Conservation (phyloP, 2,329 filamentous ascomycete species). For the Rugonectria rugulosa region DNA sequence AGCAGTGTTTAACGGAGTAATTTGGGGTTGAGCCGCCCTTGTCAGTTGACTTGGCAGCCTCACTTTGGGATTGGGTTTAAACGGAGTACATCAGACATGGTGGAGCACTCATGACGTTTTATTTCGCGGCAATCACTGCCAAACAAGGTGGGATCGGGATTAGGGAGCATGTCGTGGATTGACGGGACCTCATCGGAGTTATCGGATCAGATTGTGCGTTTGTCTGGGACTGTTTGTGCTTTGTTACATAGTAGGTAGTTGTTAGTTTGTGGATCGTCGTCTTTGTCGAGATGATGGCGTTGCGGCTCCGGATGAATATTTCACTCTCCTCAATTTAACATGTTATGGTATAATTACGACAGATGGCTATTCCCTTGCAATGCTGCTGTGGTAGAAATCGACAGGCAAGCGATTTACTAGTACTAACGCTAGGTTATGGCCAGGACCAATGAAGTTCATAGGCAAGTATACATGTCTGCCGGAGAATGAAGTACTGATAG, state of each 20-base stretch:
- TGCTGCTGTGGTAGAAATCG: too few relatives aligned
- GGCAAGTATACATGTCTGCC: too few relatives aligned
- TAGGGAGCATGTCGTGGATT: slow-evolving; percentile 27
- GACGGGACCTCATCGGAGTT: slow-evolving; percentile 21
- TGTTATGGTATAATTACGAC: too few relatives aligned
- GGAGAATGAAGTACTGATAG: too few relatives aligned
- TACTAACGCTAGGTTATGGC: too few relatives aligned
- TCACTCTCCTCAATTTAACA: slow-evolving; percentile 36
- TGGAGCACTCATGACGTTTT: slow-evolving; percentile 34
- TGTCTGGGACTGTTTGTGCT: slow-evolving; percentile 4
- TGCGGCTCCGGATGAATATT: slow-evolving; percentile 27
- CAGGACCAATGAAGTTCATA: too few relatives aligned
- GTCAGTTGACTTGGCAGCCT: slow-evolving; percentile 37
- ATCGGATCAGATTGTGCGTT: slow-evolving; percentile 20
- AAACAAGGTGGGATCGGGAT: slow-evolving; percentile 26
- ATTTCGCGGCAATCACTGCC: slow-evolving; percentile 25
- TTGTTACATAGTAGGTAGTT: slow-evolving; percentile 2
- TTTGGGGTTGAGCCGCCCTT: slow-evolving; percentile 29
- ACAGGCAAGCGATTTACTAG: too few relatives aligned
- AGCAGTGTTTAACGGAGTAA: slow-evolving; percentile 37
- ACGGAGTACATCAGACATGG: slow-evolving; percentile 37
- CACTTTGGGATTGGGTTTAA: slow-evolving; percentile 35
- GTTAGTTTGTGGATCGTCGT: slow-evolving; percentile 19
- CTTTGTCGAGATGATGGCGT: slow-evolving; percentile 29
- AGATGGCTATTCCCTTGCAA: too few relatives aligned